Evolutionary conservation across 2,329 filamentous ascomycete genomes (phyloP).

Genomic region (Gnomoniopsis sp.): DNA sequence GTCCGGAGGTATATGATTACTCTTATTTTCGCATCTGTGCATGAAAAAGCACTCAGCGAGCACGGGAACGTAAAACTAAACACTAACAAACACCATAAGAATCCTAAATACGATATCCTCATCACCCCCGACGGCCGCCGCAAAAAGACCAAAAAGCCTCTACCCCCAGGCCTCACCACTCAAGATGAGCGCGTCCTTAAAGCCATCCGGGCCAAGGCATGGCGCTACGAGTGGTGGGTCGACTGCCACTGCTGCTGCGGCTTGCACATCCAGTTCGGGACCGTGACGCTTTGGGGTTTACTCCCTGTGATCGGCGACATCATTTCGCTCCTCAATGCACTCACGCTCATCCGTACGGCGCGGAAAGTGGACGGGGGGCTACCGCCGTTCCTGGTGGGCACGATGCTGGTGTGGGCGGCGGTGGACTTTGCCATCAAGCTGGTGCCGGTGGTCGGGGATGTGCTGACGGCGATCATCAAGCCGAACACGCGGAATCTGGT

Average conservation of each 20-base stretch:
- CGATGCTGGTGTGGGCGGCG: slow-evolving; percentile 13
- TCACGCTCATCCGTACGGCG: slow-evolving; percentile 14
- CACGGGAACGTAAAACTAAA: neutral
- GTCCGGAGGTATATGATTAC: slow-evolving; percentile 15
- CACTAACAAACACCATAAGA: neutral
- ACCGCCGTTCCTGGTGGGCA: neutral
- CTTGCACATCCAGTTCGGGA: slow-evolving; percentile 15
- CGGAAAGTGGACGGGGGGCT: slow-evolving; percentile 13
- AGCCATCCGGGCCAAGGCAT: slow-evolving; percentile 15
- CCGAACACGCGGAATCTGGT: slow-evolving; percentile 16
- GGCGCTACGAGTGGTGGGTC: slow-evolving; percentile 17
- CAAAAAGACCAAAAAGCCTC: slow-evolving; percentile 13
- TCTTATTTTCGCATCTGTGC: neutral
- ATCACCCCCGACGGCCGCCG: slow-evolving; percentile 14
- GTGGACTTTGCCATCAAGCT: slow-evolving; percentile 16
- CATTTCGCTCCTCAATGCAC: slow-evolving; percentile 13
- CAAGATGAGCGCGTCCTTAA: slow-evolving; percentile 12
- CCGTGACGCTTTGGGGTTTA: slow-evolving; percentile 14
- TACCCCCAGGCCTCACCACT: slow-evolving; percentile 9
- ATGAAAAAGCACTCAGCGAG: neutral
- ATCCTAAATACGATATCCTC: slow-evolving; percentile 15
- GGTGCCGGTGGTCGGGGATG: slow-evolving; percentile 12
- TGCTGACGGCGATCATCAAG: slow-evolving; percentile 14
- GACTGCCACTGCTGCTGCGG: slow-evolving; percentile 19
- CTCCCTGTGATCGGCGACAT: slow-evolving; percentile 15